These are phyloP conservation scores for Chrysanthemum seticuspe DNA, from an alignment of 129 eudicot species.

Conservation along the genomic window DNA sequence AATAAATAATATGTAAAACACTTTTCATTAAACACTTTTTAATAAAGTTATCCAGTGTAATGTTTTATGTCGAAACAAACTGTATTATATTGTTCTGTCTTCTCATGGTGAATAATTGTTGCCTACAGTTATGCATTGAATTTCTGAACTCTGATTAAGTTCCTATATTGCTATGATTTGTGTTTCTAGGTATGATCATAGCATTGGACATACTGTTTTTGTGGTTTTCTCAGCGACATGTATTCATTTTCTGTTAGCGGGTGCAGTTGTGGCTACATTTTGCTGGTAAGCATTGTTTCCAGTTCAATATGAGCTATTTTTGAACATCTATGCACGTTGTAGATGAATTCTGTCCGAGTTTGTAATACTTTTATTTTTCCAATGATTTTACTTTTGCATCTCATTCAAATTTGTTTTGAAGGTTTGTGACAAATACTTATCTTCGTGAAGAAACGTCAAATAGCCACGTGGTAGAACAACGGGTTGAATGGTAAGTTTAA, in stretches of 20 bases:
- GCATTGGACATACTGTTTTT: slow-evolving; percentile 87
- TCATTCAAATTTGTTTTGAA: slow-evolving; percentile 24
- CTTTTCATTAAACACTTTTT: too few species aligned
- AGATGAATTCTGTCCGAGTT: not conserved
- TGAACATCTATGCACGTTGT: not conserved
- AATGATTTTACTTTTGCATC: not conserved
- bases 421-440: slow-evolving; percentile 94
- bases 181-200: slow-evolving; percentile 86
- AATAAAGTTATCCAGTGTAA: too few species aligned
- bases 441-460: slow-evolving; percentile 95
- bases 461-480: slow-evolving; percentile 97
- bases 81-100: not conserved
- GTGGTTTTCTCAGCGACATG: slow-evolving; percentile 74
- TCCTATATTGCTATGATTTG: slow-evolving; percentile 12
- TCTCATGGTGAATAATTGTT: slow-evolving; percentile 18
- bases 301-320: not conserved
- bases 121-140: not conserved
- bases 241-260: slow-evolving; percentile 73
- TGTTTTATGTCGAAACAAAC: too few species aligned
- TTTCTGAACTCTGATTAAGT: not conserved
- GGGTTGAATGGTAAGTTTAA: slow-evolving; percentile 91
- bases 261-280: slow-evolving; percentile 78
- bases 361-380: not conserved
- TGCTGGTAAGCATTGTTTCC: slow-evolving; percentile 60
- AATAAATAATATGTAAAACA: too few species aligned